Conservation (phyloP, 2,329 filamentous ascomycete species). For the Mycocentrospora acerina region DNA sequence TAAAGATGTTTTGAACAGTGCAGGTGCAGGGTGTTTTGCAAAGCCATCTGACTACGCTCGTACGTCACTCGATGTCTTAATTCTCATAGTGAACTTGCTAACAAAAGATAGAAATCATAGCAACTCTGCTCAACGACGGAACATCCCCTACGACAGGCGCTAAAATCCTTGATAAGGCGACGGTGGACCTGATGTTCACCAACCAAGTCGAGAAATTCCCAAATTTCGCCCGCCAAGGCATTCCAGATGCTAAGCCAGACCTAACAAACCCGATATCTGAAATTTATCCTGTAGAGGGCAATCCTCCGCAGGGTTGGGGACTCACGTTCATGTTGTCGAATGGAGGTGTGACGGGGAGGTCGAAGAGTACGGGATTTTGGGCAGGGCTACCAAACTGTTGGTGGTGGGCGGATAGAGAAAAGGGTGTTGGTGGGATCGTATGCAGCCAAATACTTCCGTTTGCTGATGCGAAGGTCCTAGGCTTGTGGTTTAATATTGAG, state of each 20-base stretch:
- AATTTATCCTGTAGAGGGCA: slow-evolving; percentile 48
- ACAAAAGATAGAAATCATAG: slow-evolving; percentile 54
- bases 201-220: slow-evolving; percentile 61
- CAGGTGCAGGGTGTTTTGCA: slow-evolving; percentile 63
- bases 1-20: slow-evolving; percentile 55
- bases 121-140: slow-evolving; percentile 64
- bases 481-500: slow-evolving; percentile 26
- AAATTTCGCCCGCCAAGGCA: slow-evolving; percentile 50
- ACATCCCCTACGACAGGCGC: slow-evolving; percentile 57
- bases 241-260: slow-evolving; percentile 53
- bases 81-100: slow-evolving; percentile 5
- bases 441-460: slow-evolving; percentile 34
- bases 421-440: slow-evolving; percentile 52
- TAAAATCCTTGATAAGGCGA: slow-evolving; percentile 57
- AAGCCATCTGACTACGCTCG: slow-evolving; percentile 61
- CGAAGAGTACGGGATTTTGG: slow-evolving; percentile 54
- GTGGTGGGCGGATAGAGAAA: slow-evolving; percentile 63
- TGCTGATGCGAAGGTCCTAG: slow-evolving; percentile 27
- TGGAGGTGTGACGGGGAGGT: slow-evolving; percentile 24
- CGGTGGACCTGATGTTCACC: slow-evolving; percentile 64
- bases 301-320: slow-evolving; percentile 64
- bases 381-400: slow-evolving; percentile 61
- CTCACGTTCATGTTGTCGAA: slow-evolving; percentile 58
- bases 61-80: slow-evolving; percentile 34
- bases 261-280: slow-evolving; percentile 53